phyloP scores from a whole-genome alignment of 768 basidiomycete species.

The Artomyces pyxidatus region DNA sequence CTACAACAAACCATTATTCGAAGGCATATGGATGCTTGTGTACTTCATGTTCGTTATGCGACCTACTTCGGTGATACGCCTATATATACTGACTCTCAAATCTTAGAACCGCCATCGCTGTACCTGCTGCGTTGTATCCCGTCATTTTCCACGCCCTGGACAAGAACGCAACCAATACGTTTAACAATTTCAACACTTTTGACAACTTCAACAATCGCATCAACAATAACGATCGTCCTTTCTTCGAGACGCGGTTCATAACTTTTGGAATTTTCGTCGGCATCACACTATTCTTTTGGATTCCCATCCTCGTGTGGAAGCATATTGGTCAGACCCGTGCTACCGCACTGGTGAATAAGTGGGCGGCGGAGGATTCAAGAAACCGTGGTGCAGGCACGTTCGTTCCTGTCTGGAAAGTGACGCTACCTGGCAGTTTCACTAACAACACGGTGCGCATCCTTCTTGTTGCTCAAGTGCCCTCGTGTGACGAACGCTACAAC shows the following conservation, averaged over 20 bases:
- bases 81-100: neutral
- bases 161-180: neutral
- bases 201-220: conserved; percentile 12
- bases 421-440: conserved; percentile 31
- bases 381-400: conserved; percentile 16
- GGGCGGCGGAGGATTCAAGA: conserved; percentile 33
- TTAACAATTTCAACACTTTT: neutral
- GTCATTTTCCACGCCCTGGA: conserved; percentile 23
- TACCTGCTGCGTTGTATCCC: conserved; percentile 33
- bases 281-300: conserved; percentile 29
- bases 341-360: conserved; percentile 28
- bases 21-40: conserved; percentile 33
- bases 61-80: neutral
- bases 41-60: conserved; percentile 31
- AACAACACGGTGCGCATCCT: conserved; percentile 26
- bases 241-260: conserved; percentile 29
- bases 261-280: conserved; percentile 31
- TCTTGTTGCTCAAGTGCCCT: neutral
- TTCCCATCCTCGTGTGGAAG: conserved; percentile 42
- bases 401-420: conserved; percentile 35
- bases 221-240: neutral
- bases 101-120: conserved; percentile 32
- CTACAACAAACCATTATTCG: conserved; percentile 37
- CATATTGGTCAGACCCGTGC: conserved; percentile 30
- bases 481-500: too few relatives aligned